Evolutionary conservation across 495 filamentous ascomycete genomes (phyloP).

Genomic region (Penicillium chermesinum): DNA sequence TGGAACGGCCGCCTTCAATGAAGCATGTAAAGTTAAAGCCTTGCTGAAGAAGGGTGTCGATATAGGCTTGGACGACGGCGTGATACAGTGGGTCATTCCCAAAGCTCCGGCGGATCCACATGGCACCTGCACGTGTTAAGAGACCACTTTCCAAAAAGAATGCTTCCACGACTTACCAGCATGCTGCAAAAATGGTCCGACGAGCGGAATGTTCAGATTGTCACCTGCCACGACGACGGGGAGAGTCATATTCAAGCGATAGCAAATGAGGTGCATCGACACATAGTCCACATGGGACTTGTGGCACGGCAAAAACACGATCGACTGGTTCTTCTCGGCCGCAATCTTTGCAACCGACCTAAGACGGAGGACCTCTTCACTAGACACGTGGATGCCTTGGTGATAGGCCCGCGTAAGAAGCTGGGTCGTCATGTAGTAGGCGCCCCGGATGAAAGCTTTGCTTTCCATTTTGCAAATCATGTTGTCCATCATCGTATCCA

Average conservation of each 20-base stretch:
- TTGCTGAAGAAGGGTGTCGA: constrained; percentile 83
- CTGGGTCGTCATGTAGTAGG: constrained; percentile 86
- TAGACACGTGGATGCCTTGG: constrained; percentile 92
- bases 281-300: constrained; percentile 95
- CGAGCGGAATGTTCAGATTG: constrained; percentile 88
- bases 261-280: constrained; percentile 88
- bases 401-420: constrained; percentile 89
- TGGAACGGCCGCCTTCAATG: constrained; percentile 86
- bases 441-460: constrained; percentile 83
- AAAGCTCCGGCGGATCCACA: constrained; percentile 94
- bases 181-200: constrained; percentile 88
- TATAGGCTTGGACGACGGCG: constrained; percentile 89
- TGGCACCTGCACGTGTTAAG: constrained; percentile 57
- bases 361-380: constrained; percentile 82
- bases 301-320: constrained; percentile 93
- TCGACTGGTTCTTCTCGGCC: constrained; percentile 81
- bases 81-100: constrained; percentile 86
- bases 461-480: constrained; percentile 99
- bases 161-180: constrained; percentile 51
- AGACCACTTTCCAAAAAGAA: neutral
- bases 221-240: constrained; percentile 95
- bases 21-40: constrained; percentile 97
- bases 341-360: constrained; percentile 77
- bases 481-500: constrained; percentile 76
- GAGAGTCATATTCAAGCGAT: constrained; percentile 79